A percentile compares a stretch with the other conserved stretches of the same genome.
Conservation (phyloP, 2,329 filamentous ascomycete genomes). For the Hypoxylon sp. region DNA sequence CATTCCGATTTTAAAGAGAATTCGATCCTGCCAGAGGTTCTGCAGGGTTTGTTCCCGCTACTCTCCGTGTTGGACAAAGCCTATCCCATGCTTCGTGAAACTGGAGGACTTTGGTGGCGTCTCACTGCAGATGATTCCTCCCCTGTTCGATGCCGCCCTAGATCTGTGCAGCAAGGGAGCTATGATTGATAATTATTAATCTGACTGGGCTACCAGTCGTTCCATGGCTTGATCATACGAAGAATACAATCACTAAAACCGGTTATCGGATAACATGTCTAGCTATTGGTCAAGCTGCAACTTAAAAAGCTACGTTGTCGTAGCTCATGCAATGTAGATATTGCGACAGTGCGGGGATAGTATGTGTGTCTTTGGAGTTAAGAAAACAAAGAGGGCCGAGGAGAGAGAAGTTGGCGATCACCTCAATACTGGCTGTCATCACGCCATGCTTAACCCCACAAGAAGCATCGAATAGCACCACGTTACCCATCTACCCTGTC, state of each 20-base stretch:
- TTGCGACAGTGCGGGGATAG: constrained; percentile 27
- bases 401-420: constrained; percentile 35
- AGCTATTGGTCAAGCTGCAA: constrained; percentile 2
- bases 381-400: constrained; percentile 16
- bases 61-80: constrained; percentile 10
- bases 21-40: neutral
- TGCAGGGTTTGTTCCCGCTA: constrained; percentile 29
- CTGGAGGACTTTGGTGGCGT: constrained; percentile 11
- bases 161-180: constrained; percentile 18
- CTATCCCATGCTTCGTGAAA: constrained; percentile 25
- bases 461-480: constrained; percentile 28
- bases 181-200: constrained; percentile 23
- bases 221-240: constrained; percentile 4
- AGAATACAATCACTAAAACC: constrained; percentile 2
- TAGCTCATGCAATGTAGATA: constrained; percentile 21
- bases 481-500: constrained; percentile 15
- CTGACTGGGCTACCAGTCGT: neutral
- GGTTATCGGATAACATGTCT: constrained; percentile 7
- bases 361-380: constrained; percentile 9
- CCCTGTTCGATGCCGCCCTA: constrained; percentile 32
- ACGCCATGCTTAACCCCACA: constrained; percentile 44
- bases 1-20: constrained; percentile 29
- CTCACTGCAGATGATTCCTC: constrained; percentile 22
- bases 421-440: constrained; percentile 37
- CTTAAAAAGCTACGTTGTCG: constrained; percentile 3